Evolutionary conservation across 805 yeast genomes (phyloP), one percentile per base, ranked within the genome.

Genomic region (Lipomyces chichibuensis): DNA sequence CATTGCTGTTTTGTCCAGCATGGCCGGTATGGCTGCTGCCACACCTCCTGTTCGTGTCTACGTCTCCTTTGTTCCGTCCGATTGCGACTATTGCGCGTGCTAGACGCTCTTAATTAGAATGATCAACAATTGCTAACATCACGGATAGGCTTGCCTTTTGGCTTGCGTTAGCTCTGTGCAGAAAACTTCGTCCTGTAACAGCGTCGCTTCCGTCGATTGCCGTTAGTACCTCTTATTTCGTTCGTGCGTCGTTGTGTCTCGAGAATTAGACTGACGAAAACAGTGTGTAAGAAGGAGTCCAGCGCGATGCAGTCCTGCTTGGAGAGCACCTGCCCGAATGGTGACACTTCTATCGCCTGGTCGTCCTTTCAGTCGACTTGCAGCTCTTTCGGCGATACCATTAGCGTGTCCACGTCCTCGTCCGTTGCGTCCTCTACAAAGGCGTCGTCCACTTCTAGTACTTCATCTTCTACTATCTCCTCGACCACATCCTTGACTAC

Each of bases 101-200:
- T 23, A 13, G 39, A 17, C 9, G 49, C 60, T 52, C 27, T 27
- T 8, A n/a, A n/a, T n/a, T 32, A 2, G 51, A n/a, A 27, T 7
- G 52, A 23, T 29, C 49, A 25, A 35, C 20, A 23, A 39, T 32
- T 57, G 60, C 60, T 57, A 58, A 20, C 29, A 14, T 8, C 23
- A n/a, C 23, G 33, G 29, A 20, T 51, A 67, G 70, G 71, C 97
- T 51, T 92, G 97, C 83, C 80, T 92, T 72, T 83, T 92, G 77
- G 96, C 97, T 53, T 92, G 97, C 85, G 94, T 90, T 66, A 84
- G 91, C 65, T 83, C 85, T 74, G 93, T 89, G 64, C 82, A 84
- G 69, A 84, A 84, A 77, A 69, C 73, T 5, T 83, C 87, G 17
- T 67, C 80, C 58, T 90, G 95, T 79, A 72, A 80, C 66, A 81